These are phyloP conservation scores for Mrakia frigida DNA, from an alignment of 768 basidiomycete genomes.

Conservation along the genomic window DNA sequence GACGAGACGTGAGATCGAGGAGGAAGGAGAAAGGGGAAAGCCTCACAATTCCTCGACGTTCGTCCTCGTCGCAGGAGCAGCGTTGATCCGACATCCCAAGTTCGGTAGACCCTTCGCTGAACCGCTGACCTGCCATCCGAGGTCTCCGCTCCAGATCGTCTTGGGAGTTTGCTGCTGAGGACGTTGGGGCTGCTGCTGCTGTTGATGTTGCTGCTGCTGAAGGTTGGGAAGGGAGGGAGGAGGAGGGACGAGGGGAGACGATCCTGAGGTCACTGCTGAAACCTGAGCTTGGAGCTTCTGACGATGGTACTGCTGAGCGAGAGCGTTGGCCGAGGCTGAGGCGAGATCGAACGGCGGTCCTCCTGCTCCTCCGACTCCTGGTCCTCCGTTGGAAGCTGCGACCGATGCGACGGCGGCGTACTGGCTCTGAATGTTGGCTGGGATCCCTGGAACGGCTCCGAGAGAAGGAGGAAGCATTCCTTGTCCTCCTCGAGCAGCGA, in stretches of 20 bases:
- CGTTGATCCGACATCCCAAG: background rate
- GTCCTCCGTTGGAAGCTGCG: background rate
- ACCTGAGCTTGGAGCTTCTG: constrained; percentile 3
- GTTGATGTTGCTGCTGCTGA: constrained; percentile 13
- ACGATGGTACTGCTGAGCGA: constrained; percentile 6
- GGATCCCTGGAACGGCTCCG: background rate
- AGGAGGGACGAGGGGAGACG: background rate
- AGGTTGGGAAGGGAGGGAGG: background rate
- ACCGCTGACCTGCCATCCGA: constrained; percentile 9
- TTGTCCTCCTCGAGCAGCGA: background rate
- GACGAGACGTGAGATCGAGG: background rate
- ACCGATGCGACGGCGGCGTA: background rate
- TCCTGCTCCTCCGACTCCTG: background rate
- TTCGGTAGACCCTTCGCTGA: background rate
- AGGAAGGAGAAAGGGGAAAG: background rate
- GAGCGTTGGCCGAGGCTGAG: background rate
- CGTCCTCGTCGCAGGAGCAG: background rate
- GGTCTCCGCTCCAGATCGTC: constrained; percentile 2
- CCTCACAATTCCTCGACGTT: background rate
- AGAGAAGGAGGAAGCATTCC: background rate
- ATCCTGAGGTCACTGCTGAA: background rate
- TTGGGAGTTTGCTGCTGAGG: background rate
- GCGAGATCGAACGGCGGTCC: background rate
- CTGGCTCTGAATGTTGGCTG: background rate
- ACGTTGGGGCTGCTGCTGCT: background rate